These are phyloP conservation scores for Sherardia arvensis DNA, from an alignment of 257 asterid species.

Conservation along the genomic window DNA sequence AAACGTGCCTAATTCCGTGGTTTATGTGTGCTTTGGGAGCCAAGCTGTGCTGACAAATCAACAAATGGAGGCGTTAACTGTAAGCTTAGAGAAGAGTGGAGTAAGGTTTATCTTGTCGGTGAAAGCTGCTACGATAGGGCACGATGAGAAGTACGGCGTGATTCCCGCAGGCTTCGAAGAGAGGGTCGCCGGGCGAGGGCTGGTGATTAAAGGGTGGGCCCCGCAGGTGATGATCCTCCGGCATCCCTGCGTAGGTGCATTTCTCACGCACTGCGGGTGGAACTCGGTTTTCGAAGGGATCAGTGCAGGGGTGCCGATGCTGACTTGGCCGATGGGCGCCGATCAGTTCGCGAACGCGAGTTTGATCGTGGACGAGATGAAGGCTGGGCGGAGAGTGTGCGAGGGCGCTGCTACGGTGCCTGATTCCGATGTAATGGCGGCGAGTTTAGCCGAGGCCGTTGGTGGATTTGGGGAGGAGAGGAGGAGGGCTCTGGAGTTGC, in stretches of 20 bases:
- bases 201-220: constrained; percentile 64
- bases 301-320: constrained; percentile 48
- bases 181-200: constrained; percentile 51
- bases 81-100: constrained; percentile 50
- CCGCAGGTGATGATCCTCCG: constrained; percentile 52
- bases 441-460: constrained; percentile 16
- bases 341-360: constrained; percentile 57
- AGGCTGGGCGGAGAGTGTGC: constrained; percentile 43
- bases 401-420: constrained; percentile 48
- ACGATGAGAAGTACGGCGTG: constrained; percentile 25
- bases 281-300: too few relatives aligned
- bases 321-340: constrained; percentile 81
- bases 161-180: constrained; percentile 60
- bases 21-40: constrained; percentile 75
- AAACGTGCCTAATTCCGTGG: constrained; percentile 28
- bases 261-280: too few relatives aligned
- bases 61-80: constrained; percentile 43
- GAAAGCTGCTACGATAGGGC: constrained; percentile 50
- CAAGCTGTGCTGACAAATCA: constrained; percentile 51
- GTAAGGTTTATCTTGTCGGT: constrained; percentile 39
- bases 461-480: constrained; percentile 24
- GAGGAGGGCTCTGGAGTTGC: constrained; percentile 5
- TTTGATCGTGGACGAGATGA: constrained; percentile 46
- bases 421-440: constrained; percentile 26
- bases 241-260: constrained; percentile 32